Evolutionary conservation across 1,284 basidiomycete species (phyloP).

Genomic region (Vanrija pseudolonga): DNA sequence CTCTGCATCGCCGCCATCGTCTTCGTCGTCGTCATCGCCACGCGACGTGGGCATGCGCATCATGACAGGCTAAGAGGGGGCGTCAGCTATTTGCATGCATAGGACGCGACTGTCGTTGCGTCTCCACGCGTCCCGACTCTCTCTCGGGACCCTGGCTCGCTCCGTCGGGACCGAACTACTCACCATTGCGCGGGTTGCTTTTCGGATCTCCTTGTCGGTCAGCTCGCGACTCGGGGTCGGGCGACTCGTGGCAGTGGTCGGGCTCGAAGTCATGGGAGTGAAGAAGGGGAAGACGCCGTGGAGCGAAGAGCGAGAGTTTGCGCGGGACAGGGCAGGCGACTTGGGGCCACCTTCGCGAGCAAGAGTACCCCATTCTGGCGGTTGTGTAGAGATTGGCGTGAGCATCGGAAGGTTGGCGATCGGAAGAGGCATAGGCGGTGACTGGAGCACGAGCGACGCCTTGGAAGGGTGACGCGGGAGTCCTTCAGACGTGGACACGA

Average conservation of each 20-base stretch:
- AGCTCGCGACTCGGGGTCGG: slow-evolving; percentile 16
- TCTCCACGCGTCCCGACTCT: no score
- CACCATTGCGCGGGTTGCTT: slow-evolving; percentile 45
- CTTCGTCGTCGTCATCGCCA: slow-evolving; percentile 16
- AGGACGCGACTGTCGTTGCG: not conserved
- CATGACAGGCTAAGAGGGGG: slow-evolving; percentile 39
- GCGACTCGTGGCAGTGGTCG: slow-evolving; percentile 1
- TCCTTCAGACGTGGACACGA: no score
- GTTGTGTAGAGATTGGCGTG: slow-evolving; percentile 1
- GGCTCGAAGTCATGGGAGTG: slow-evolving; percentile 2
- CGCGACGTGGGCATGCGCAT: slow-evolving; percentile 14
- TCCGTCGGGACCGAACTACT: slow-evolving; percentile 5
- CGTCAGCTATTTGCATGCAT: not conserved
- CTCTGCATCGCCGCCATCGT: slow-evolving; percentile 29
- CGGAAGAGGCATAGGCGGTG: slow-evolving; percentile 46
- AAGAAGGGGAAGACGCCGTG: slow-evolving; percentile 31
- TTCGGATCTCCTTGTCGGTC: slow-evolving; percentile 40
- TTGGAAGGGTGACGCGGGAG: not conserved
- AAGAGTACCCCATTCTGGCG: slow-evolving; percentile 37
- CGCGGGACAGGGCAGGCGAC: slow-evolving; percentile 19
- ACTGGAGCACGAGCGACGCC: slow-evolving; percentile 28
- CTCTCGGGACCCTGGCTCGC: no score
- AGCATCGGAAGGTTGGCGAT: slow-evolving; percentile 47
- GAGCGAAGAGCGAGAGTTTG: slow-evolving; percentile 1
- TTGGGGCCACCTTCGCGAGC: slow-evolving; percentile 34